A percentile compares a stretch with the other conserved stretches of the same genome.
Evolutionary conservation across 306 rosid species (phyloP).

Genomic region (Corylus heterophylla): DNA sequence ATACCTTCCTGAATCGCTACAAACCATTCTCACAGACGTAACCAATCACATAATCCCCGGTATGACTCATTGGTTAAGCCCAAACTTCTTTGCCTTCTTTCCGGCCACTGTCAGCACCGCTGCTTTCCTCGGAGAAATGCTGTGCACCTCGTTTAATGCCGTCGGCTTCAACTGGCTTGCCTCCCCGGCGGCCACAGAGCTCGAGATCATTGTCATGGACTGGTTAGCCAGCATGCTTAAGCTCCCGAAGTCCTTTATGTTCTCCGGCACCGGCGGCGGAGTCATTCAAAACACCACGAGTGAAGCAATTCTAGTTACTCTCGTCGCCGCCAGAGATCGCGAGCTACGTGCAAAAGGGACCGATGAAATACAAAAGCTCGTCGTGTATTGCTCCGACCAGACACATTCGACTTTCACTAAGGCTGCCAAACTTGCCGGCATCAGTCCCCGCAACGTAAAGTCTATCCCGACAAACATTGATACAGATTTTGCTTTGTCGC

Average conservation of each 20-base stretch:
- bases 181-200: constrained; percentile 70
- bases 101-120: constrained; percentile 55
- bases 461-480: constrained; percentile 33
- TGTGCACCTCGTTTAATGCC: constrained; percentile 50
- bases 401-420: constrained; percentile 57
- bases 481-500: constrained; percentile 35
- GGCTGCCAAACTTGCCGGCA: constrained; percentile 56
- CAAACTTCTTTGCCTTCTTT: constrained; percentile 54
- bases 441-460: constrained; percentile 33
- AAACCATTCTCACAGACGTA: constrained; percentile 54
- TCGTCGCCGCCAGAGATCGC: constrained; percentile 57
- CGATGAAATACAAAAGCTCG: constrained; percentile 32
- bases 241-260: constrained; percentile 46
- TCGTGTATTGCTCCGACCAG: constrained; percentile 68
- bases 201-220: constrained; percentile 59
- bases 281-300: constrained; percentile 56
- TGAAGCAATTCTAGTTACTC: constrained; percentile 58
- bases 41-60: constrained; percentile 51
- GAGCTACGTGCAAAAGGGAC: constrained; percentile 16
- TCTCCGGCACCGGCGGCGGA: constrained; percentile 50
- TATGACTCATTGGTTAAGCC: constrained; percentile 67
- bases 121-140: constrained; percentile 59
- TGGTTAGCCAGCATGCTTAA: constrained; percentile 57
- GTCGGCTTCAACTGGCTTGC: constrained; percentile 67
- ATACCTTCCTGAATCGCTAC: constrained; percentile 42